Evolutionary conservation across 257 asterid species (phyloP).

Genomic region (Gardenia jasminoides): DNA sequence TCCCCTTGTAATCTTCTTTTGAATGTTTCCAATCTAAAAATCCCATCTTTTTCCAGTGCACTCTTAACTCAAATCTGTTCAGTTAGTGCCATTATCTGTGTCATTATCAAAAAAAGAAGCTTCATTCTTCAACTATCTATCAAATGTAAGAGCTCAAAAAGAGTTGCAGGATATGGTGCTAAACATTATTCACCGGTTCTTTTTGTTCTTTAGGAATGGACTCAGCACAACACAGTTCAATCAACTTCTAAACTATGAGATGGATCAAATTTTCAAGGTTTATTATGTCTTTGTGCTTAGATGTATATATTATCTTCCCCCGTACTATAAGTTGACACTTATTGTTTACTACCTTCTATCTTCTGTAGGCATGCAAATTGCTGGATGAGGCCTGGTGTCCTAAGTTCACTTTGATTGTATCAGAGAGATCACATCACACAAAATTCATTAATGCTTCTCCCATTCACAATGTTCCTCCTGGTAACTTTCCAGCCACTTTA

Average conservation of each 20-base stretch:
- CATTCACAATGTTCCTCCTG: constrained; percentile 38
- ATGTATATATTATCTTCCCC: not conserved
- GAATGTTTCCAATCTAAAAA: too few relatives aligned
- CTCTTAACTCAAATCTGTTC: too few relatives aligned
- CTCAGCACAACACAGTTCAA: constrained; percentile 35
- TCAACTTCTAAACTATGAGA: constrained; percentile 31
- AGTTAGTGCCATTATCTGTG: too few relatives aligned
- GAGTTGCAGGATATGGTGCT: not conserved
- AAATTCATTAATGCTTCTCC: constrained; percentile 37
- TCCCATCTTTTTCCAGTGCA: too few relatives aligned
- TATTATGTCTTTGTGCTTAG: not conserved
- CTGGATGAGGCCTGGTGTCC: constrained; percentile 53
- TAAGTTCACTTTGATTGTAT: constrained; percentile 40
- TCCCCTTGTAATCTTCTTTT: too few relatives aligned
- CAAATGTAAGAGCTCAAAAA: not conserved
- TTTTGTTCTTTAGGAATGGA: constrained; percentile 30
- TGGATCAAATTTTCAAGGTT: constrained; percentile 48
- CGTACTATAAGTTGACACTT: not conserved
- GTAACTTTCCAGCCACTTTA: constrained; percentile 19
- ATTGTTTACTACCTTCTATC: not conserved
- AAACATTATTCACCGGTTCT: not conserved
- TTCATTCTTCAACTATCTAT: too few relatives aligned
- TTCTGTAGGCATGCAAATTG: constrained; percentile 41
- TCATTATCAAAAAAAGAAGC: too few relatives aligned
- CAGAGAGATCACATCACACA: constrained; percentile 52